These are phyloP conservation scores for Phycomyces blakesleeanus DNA, from an alignment of 192 early-diverging fungal genomes.

Conservation along the genomic window DNA sequence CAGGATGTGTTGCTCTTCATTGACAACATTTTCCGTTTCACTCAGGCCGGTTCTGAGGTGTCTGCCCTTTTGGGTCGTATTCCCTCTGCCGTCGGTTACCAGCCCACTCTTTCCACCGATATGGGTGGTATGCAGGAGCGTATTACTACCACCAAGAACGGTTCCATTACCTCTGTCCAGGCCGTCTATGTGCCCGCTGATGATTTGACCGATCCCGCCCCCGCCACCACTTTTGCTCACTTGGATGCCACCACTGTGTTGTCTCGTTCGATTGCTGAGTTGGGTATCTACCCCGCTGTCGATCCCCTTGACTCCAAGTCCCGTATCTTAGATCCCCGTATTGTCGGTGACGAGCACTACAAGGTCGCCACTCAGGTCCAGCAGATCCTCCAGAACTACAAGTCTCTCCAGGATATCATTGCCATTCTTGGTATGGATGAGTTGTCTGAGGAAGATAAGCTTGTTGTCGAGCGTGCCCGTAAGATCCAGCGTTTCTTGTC, in stretches of 20 bases:
- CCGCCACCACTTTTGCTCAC: slow-evolving; percentile 98
- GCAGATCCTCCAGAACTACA: slow-evolving; percentile 97
- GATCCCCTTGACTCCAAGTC: slow-evolving; percentile 99
- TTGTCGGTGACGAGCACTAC: slow-evolving; percentile 96
- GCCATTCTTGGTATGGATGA: slow-evolving; percentile 99
- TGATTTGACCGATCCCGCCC: slow-evolving; percentile 99
- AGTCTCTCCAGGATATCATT: slow-evolving; percentile 99
- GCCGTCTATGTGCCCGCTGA: slow-evolving; percentile 99
- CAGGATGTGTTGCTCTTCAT: slow-evolving; percentile 99
- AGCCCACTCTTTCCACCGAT: slow-evolving; percentile 97
- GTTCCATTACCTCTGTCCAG: slow-evolving; percentile 98
- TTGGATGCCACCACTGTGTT: slow-evolving; percentile 99
- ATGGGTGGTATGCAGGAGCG: slow-evolving; percentile 99
- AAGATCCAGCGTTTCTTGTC: slow-evolving; percentile 99
- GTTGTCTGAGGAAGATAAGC: slow-evolving; percentile 87
- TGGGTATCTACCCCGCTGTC: slow-evolving; percentile 97
- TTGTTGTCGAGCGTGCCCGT: slow-evolving; percentile 97
- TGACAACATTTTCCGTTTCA: slow-evolving; percentile 99
- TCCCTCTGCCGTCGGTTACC: slow-evolving; percentile 99
- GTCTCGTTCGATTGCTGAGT: slow-evolving; percentile 96
- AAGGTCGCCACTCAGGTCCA: slow-evolving; percentile 89
- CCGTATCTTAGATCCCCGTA: slow-evolving; percentile 96
- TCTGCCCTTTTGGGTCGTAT: slow-evolving; percentile 99
- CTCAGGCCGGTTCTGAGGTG: slow-evolving; percentile 99
- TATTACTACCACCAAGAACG: slow-evolving; percentile 99